Base-by-base conservation (phyloP, 192 early-diverging fungal genomes). In the Coemansia sp. region DNA sequence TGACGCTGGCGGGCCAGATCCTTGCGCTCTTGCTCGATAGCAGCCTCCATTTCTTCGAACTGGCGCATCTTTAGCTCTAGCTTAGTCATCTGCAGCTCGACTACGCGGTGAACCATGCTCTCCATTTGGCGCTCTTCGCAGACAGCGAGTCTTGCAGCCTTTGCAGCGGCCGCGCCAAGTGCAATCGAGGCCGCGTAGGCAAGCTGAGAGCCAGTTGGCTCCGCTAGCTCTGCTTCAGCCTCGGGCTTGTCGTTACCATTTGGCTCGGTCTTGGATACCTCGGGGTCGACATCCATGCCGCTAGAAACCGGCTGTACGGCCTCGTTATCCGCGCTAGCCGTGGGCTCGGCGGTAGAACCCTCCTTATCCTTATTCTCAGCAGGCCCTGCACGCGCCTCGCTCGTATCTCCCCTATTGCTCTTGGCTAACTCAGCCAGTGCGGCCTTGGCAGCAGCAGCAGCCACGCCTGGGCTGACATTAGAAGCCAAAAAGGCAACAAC, bases 41-140 rank as follows among this genome's bases (percentile, higher is more conserved):
- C 80, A 16, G 79, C 83, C 74, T 97, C 97, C 58, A 98, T 68
- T 70, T 96, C 92, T 43, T 95, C 88, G 72, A 99, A 95, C 74
- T 97, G 93, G 63, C 85, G 77, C 87, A 98, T 86, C 76, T 99
- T 99, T 23, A 94, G 83, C 62, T 95, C 91, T 57, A 98, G 64
- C 73, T 97, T 96, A 71, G 86, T 85, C 58, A 95, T 77, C 73
- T 99, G 95, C 57, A 90, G 81, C 59, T 97, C 90, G 2, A 98
- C 88, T 0, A 94, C 87, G 16, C 86, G 83, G 58, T 93, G 86
- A 18, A 95, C 91, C 63, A 94, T 74, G 31, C 86, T 84, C 63
- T 91, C 88, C 45, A 93, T 87, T 81, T 98, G 94, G 8, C 88
- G 82, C 65, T 96, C 96, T 68, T 96, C 93, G 63, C 91, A 86